These are phyloP conservation scores for Calonectria leucothoes DNA, from an alignment of 2,329 filamentous ascomycete genomes.

Conservation along the genomic window DNA sequence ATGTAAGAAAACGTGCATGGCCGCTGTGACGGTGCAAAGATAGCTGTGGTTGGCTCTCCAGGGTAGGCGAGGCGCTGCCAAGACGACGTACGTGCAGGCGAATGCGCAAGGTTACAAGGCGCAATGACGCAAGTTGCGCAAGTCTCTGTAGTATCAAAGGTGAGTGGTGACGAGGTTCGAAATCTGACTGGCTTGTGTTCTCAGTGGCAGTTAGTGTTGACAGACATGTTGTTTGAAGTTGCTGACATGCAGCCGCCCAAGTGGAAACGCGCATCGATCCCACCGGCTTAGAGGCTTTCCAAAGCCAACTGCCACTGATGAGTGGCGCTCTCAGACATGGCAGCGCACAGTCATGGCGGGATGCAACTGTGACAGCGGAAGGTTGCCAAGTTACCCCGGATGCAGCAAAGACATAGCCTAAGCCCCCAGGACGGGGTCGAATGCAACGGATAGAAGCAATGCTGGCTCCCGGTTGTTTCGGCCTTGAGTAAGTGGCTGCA, in stretches of 20 bases:
- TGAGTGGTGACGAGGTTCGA: neutral
- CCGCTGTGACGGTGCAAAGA: neutral
- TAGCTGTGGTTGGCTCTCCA: neutral
- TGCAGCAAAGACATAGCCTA: neutral
- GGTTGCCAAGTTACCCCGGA: neutral
- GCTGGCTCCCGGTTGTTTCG: neutral
- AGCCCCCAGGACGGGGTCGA: neutral
- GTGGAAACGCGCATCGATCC: neutral
- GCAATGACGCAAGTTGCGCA: neutral
- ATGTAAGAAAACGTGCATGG: neutral
- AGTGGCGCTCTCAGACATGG: neutral
- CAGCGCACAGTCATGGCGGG: neutral
- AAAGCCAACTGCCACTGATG: neutral
- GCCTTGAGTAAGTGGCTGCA: neutral
- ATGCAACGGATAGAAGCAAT: neutral
- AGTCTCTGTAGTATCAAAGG: neutral
- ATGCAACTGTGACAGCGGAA: conserved; percentile 3
- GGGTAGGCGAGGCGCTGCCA: neutral
- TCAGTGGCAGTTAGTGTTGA: neutral
- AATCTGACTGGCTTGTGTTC: neutral
- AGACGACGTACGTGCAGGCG: neutral
- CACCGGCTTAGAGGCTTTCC: neutral
- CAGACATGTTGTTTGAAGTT: neutral
- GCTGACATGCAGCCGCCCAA: neutral
- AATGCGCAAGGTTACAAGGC: neutral